A percentile compares a stretch with the other conserved stretches of the same genome.
phyloP scores from a whole-genome alignment of 805 yeast genomes.

The Metschnikowia arizonensis region DNA sequence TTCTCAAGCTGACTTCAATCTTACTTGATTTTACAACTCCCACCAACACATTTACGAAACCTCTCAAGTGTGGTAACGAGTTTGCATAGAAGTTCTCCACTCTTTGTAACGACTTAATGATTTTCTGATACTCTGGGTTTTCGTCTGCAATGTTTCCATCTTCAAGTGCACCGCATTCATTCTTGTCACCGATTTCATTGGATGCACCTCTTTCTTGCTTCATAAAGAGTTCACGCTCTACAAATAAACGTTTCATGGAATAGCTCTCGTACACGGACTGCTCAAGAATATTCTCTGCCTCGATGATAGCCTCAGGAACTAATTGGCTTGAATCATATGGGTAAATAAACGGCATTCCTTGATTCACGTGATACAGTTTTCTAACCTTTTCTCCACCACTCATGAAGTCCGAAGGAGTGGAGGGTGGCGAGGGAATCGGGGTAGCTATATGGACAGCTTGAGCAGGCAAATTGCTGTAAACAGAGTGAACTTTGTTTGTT shows the following conservation, averaged over 20 bases:
- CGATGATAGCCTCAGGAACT: conserved; percentile 72
- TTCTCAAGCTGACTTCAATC: conserved; percentile 31
- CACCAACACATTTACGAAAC: conserved; percentile 60
- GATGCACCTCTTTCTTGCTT: conserved; percentile 60
- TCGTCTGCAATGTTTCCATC: conserved; percentile 13
- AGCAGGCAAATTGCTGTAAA: conserved; percentile 45
- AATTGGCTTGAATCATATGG: conserved; percentile 39
- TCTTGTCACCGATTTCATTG: conserved; percentile 9
- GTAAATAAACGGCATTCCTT: conserved; percentile 61
- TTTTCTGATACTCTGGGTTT: conserved; percentile 33
- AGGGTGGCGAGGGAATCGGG: conserved; percentile 81
- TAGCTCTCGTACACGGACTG: conserved; percentile 62
- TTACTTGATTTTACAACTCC: conserved; percentile 58
- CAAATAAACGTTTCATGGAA: conserved; percentile 66
- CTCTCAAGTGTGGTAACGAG: conserved; percentile 53
- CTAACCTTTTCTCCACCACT: conserved; percentile 48
- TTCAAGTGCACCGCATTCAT: conserved; percentile 28
- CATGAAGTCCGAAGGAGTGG: conserved; percentile 42
- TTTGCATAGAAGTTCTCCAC: conserved; percentile 58
- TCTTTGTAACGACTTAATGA: conserved; percentile 43
- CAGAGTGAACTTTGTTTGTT: conserved; percentile 43
- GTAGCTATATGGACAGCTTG: conserved; percentile 73
- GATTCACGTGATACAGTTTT: conserved; percentile 60
- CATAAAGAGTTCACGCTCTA: conserved; percentile 67
- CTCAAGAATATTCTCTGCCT: conserved; percentile 68